Evolutionary conservation across 1,284 basidiomycete genomes (phyloP), one percentile per base, ranked within the genome.

Genomic region (Cystobasidium sp.): DNA sequence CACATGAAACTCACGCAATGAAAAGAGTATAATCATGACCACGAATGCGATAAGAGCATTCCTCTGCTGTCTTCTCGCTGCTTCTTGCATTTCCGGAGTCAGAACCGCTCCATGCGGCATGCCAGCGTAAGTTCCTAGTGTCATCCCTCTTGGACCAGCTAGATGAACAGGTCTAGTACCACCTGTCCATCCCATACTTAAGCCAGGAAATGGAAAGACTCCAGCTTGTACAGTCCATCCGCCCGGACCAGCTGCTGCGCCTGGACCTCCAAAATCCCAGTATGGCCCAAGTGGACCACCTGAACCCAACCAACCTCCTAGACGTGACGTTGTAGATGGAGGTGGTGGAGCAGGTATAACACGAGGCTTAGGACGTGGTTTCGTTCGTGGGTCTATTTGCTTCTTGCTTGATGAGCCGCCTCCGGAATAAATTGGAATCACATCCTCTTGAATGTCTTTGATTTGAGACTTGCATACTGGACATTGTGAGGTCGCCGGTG

Each of bases 391-490:
- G 44, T 73, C 70, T 16, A 65, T 53, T 49, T 73, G 59, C 31
- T 73, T 65, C 37, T 66, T 66, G 24, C 24, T 65, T n/a, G 46
- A 47, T 6, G 44, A 39, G 24, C 52, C 70, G 37, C 66, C 66
- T 37, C 68, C 68, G 24, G 62, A 65, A 41, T 73, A 73, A 5
- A 73, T 73, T n/a, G 70, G 70, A 20, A 73, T 73, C 31, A 73
- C 70, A 46, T 73, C 70, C 43, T 73, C 62, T 59, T 73, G 70
- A 7, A 73, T 61, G 37, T 73, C 70, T 43, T 73, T 73, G 41
- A 73, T 65, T 53, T 65, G 70, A 0, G 70, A 56, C 51, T 73
- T 73, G 63, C 70, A 73, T 1, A 73, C 70, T 43, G 70, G 62
- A 66, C 70, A 73, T 22, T 65, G 63, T 4, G 70, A 73, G 14